These are phyloP conservation scores for Spirogloea muscicola DNA, from an alignment of 139 green algal species.

Conservation along the genomic window DNA sequence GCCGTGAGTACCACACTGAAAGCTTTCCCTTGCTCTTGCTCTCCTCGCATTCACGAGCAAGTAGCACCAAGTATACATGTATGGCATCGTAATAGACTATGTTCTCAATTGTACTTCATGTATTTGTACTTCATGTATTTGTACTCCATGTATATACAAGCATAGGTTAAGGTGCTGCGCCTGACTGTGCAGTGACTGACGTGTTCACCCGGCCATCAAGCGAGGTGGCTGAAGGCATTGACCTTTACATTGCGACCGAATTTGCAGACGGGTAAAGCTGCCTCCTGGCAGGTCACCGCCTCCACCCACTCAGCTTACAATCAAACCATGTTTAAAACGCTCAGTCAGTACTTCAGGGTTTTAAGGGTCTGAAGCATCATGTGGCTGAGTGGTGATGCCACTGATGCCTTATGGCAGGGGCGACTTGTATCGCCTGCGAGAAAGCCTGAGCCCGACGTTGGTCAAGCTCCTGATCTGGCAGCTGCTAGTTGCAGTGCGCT, in stretches of 20 bases:
- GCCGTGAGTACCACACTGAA: slow-evolving; percentile 17
- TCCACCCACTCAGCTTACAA: no score
- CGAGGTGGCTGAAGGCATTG: slow-evolving; percentile 24
- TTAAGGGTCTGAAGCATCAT: not conserved
- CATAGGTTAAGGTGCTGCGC: not conserved
- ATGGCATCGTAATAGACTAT: not conserved
- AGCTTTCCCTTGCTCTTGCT: slow-evolving; percentile 3
- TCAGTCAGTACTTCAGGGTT: no score
- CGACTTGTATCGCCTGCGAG: slow-evolving; percentile 24
- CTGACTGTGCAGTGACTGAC: slow-evolving; percentile 20
- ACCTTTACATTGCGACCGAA: slow-evolving; percentile 45
- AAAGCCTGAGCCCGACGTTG: slow-evolving; percentile 6
- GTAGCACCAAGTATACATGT: not conserved
- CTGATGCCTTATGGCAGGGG: slow-evolving; percentile 5
- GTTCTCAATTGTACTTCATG: not conserved
- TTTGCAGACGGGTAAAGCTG: slow-evolving; percentile 38
- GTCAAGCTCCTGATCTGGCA: slow-evolving; percentile 23
- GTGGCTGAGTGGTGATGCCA: not conserved
- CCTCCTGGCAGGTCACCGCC: no score
- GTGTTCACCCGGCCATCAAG: slow-evolving; percentile 38
- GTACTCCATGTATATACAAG: not conserved
- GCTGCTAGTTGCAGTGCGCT: slow-evolving; percentile 25
- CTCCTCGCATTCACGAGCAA: not conserved
- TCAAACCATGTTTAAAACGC: no score
- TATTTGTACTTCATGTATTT: not conserved